Conservation (phyloP, 495 filamentous ascomycete species). For the Lasiosphaeris hirsuta region DNA sequence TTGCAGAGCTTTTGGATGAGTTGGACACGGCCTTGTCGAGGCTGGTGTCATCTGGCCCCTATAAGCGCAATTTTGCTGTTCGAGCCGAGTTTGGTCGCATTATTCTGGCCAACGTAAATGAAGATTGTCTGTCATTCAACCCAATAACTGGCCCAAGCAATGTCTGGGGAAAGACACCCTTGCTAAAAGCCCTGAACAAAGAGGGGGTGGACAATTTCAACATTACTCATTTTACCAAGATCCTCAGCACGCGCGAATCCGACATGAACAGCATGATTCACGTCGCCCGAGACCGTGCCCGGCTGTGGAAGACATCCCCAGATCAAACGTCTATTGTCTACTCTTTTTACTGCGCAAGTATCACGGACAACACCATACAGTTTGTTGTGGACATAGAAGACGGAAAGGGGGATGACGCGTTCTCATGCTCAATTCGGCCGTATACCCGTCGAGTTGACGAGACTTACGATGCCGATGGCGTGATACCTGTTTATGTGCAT, state of each 20-base stretch:
- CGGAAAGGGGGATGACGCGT: slow-evolving; percentile 32
- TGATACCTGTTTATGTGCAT: slow-evolving; percentile 34
- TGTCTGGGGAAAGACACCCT: slow-evolving; percentile 18
- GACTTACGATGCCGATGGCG: background rate
- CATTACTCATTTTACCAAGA: slow-evolving; percentile 38
- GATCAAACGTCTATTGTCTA: slow-evolving; percentile 40
- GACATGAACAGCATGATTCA: slow-evolving; percentile 37
- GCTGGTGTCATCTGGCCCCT: slow-evolving; percentile 14
- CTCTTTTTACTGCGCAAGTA: slow-evolving; percentile 46
- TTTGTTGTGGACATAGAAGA: slow-evolving; percentile 52
- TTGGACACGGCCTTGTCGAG: slow-evolving; percentile 14
- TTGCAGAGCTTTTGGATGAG: slow-evolving; percentile 3
- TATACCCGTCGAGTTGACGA: background rate
- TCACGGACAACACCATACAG: background rate
- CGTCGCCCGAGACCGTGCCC: slow-evolving; percentile 21
- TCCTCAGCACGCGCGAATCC: slow-evolving; percentile 33
- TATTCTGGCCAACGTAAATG: slow-evolving; percentile 24
- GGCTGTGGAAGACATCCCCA: slow-evolving; percentile 17
- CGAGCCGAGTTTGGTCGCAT: slow-evolving; percentile 44
- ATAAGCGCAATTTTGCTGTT: slow-evolving; percentile 29
- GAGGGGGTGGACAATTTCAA: slow-evolving; percentile 3
- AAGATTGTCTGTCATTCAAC: slow-evolving; percentile 20
- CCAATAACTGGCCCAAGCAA: slow-evolving; percentile 2
- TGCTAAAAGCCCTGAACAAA: slow-evolving; percentile 23
- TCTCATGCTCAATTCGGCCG: slow-evolving; percentile 25